Evolutionary conservation across 2,329 filamentous ascomycete species (phyloP), one percentile per base, ranked within the genome.

Genomic region (Penicillium sp.): DNA sequence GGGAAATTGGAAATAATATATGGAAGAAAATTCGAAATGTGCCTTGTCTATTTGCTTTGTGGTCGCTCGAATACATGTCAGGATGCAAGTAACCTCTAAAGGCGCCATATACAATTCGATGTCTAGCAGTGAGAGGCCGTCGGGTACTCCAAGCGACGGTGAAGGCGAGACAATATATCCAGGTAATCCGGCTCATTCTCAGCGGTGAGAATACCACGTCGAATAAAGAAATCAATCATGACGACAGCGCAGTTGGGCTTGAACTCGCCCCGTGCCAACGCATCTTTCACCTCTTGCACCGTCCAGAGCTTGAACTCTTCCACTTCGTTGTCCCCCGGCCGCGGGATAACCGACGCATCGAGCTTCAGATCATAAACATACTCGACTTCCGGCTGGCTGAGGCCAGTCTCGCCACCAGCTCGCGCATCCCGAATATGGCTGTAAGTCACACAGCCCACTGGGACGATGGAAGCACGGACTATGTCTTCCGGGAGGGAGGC

Each of bases 201-300:
- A 44, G 79, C 75, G 9, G 88, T 96, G 69, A 97, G 71, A 60
- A 96, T 85, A 0, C 90, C 90, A 74, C 92, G 90, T 52, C 93
- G 84, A 64, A 96, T 81, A 71, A 99, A 90, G 78, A 98, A 99
- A 73, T 98, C 92, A 46, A 97, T 76, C 71, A 95, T 78, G 48
- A 96, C 85, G 56, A 95, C 73, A 14, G 90, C 89, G 74, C 93
- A 97, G 73, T 98, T 98, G 2, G 93, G 90, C 80, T 99, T 99
- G 80, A 93, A 99, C 65, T 88, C 84, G 14, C 90, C 91, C 52
- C 80, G 78, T 16, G 81, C 82, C 69, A 99, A 78, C 45, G 88
- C 86, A 56, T 81, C 79, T 73, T 87, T 84, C 45, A 96, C 85
- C 74, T 96, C 84, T n/a, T 89, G 84, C 42, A 97, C 82, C 1